Evolutionary conservation across 176 grass and related monocot genomes (phyloP), one percentile per base, ranked within the genome.

Genomic region (Juncus effusus): DNA sequence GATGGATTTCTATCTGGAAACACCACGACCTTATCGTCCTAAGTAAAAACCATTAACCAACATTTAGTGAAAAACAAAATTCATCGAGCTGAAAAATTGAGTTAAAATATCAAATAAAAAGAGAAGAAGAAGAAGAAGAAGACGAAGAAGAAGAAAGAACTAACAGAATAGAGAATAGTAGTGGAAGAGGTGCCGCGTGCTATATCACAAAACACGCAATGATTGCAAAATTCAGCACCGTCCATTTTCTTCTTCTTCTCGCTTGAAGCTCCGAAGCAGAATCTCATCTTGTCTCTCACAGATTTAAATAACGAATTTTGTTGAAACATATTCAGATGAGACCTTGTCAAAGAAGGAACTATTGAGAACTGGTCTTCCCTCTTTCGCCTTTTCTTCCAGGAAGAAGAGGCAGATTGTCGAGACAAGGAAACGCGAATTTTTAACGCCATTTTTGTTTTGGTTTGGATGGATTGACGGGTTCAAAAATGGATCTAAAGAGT

Each of bases 11-110:
- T 89, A 74, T 93, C 94, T 15, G 54, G 72, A 67, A 99, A 93
- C 1, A 85, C 94, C 10, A 93, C 80, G 42, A 93, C 94, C 77
- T 54, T 99, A 59, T 89, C 94, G 82, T 93, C 94, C 94, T 99
- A 75, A 10, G 4, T 57, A 64, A 40, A 42, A n/a, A 38, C 6
- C 11, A 9, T 38, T 53, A 28, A 28, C 44, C 44, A 47, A 47
- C 9, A 6, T 47, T 47, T 67, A 50, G 36, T 68, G 13, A 41
- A 3, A 2, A 65, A 51, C 16, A 61, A 13, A 59, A 45, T 7
- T 28, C 19, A 11, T 35, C 3, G 12, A 13, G 42, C 63, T 45
- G 19, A 16, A 61, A 72, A 8, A 72, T 41, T 11, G 28, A 19
- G n/a, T 47, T 15, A 4, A 47, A 38, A 56, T n/a, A 19, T 2